Percentiles rank a stretch among this genome's conserved stretches.
Evolutionary conservation across 2,329 filamentous ascomycete species (phyloP).

Genomic region (Phaeophleospora eucalypticola): DNA sequence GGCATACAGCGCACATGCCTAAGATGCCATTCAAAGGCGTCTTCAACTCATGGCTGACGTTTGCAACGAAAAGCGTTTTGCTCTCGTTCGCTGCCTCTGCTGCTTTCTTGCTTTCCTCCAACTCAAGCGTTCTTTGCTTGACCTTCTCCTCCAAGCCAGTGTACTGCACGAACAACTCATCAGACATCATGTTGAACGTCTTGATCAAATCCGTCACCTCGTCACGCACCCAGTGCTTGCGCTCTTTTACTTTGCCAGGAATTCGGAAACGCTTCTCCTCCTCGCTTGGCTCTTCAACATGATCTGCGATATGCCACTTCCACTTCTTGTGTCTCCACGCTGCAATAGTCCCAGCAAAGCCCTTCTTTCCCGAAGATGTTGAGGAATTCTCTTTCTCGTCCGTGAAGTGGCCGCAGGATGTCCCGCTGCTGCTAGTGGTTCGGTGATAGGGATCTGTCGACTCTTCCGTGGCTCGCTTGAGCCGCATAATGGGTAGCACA

Average conservation of each 20-base stretch:
- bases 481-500: constrained; percentile 71
- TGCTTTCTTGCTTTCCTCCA: constrained; percentile 85
- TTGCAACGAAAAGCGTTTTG: constrained; percentile 49
- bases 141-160: constrained; percentile 80
- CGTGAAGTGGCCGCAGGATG: constrained; percentile 32
- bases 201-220: constrained; percentile 76
- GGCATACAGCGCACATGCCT: constrained; percentile 88
- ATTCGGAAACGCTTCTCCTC: constrained; percentile 66
- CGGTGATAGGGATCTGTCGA: constrained; percentile 60
- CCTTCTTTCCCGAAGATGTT: constrained; percentile 2
- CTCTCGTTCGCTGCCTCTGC: constrained; percentile 94
- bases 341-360: constrained; percentile 36
- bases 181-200: constrained; percentile 91
- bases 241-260: constrained; percentile 72
- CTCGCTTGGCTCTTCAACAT: constrained; percentile 30
- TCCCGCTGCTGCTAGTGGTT: constrained; percentile 29
- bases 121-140: constrained; percentile 72
- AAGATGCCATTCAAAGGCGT: constrained; percentile 94
- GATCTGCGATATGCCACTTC: constrained; percentile 10
- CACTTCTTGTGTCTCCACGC: constrained; percentile 21
- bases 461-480: constrained; percentile 71
- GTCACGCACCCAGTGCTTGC: constrained; percentile 72
- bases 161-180: constrained; percentile 84
- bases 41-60: constrained; percentile 67
- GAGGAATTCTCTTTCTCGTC: background rate